These are phyloP conservation scores for Botrytis medusae DNA, from an alignment of 2,329 filamentous ascomycete species.

Conservation along the genomic window DNA sequence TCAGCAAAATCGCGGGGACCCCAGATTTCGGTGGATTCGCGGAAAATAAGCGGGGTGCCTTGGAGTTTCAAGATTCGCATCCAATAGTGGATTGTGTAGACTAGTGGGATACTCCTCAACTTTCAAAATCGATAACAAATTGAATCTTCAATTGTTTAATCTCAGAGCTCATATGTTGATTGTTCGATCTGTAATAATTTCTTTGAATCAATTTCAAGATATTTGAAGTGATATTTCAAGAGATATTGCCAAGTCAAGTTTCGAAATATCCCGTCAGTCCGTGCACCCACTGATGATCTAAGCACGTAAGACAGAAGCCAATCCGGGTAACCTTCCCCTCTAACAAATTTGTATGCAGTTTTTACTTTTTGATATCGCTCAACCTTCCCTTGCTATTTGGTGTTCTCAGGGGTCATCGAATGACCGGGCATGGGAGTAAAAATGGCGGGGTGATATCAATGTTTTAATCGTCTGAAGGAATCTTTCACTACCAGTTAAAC, in stretches of 20 bases:
- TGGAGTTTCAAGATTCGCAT: neutral
- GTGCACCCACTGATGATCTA: neutral
- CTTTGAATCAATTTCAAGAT: neutral
- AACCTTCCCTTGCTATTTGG: neutral
- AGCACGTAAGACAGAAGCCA: neutral
- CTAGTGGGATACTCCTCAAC: neutral
- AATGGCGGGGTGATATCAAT: neutral
- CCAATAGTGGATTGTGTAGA: neutral
- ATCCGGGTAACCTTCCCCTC: neutral
- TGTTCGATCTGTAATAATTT: neutral
- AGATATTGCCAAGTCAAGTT: neutral
- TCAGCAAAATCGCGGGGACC: slow-evolving; percentile 3
- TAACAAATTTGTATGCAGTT: neutral
- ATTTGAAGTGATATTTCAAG: neutral
- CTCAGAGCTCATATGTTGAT: neutral
- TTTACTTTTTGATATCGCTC: neutral
- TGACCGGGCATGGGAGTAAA: neutral
- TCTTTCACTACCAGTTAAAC: neutral
- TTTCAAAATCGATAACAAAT: neutral
- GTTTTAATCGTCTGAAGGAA: neutral
- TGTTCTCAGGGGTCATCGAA: neutral
- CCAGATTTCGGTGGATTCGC: slow-evolving; percentile 7
- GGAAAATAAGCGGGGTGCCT: neutral
- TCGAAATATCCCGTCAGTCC: neutral
- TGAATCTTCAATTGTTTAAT: neutral